Evolutionary conservation across 768 basidiomycete species (phyloP), one percentile per base, ranked within the genome.

Genomic region (Lentinula detonsa): DNA sequence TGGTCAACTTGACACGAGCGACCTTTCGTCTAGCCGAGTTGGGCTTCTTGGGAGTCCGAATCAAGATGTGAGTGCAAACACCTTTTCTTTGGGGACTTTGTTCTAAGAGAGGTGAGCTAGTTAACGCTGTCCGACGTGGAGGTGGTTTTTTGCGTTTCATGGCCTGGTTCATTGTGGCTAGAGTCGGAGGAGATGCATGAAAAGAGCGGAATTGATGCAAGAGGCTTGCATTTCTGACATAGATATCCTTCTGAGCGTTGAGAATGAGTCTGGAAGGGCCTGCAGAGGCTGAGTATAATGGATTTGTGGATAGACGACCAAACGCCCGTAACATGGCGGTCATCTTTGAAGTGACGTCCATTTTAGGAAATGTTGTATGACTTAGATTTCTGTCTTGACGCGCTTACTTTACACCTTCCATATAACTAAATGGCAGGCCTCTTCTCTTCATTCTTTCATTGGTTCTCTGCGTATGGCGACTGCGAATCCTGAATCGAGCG

Each of bases 11-110:
- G 66, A 99, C 88, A 67, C 92, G 83, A 48, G 95, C 95, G 60
- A 98, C 93, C 77, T 98, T 98, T 63, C 97, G 92, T 70, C 97
- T 94, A 40, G 95, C 95, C 10, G 96, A 98, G 74, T 99, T 99
- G 64, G 97, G 97, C 71, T 99, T 99, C 80, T 94, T 97, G 23
- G 97, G 97, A 67, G 87, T 91, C 65, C 83, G 84, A 57, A 86
- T 91, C 66, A 87, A 85, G 43, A 93, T 80, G 64, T 87, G 85
- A 43, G 88, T 85, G 72, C 92, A 92, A 62, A 99, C 95, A 51
- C 92, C 97, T 70, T 97, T 97, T 68, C 86, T 85, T 76, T 98
- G 95, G 6, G 90, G 91, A 68, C 84, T 88, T 28, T 72, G 78
- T 57, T 90, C 77, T 16, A 99, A 83, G 9, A 95, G 83, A 0